Base-by-base conservation (phyloP, 1,284 basidiomycete genomes). In the Trametes pubescens region DNA sequence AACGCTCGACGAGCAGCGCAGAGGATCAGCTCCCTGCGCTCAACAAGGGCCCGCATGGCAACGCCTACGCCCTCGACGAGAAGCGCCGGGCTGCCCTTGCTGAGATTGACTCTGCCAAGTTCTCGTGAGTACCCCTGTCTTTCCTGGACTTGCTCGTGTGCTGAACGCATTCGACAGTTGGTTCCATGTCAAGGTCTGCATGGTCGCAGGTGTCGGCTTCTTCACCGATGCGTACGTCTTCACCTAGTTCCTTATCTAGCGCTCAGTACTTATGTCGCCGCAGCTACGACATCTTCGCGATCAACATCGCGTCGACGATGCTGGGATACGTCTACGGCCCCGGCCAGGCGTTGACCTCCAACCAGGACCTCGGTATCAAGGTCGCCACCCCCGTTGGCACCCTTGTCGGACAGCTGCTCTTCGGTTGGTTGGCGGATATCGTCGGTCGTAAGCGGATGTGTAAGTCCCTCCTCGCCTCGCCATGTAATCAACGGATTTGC, bases 171-270 rank as follows among this genome's bases (percentile, higher is more conserved):
- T 8, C 26, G 10, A n/a, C 47, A 79, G 77, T 16, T 72, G 74
- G 74, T 82, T 82, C 70, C 92, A 94, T 72, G 82, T 87, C 52
- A 92, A 90, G 73, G 84, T 93, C 59, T 86, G 85, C 73, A 67
- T 89, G 53, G 89, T 93, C 5, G 90, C 92, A 1, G 90, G 91
- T 67, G 88, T 90, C 13, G 92, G 92, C 38, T 93, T 94, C 81
- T 94, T 93, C 80, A 92, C 92, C 47, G 92, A 92, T 77, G 90
- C 90, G 84, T 91, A 37, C 29, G 51, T 51, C 9, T 21, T 9
- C 24, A 29, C 4, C 64, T 52, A 18, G 22, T n/a, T 11, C 32
- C 16, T 22, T 14, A 38, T 51, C 11, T 43, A 6, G 32, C 51
- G 18, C n/a, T n/a, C 16, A 18, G 26, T 13, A 54, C 16, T 8